Conservation (phyloP, 352 stramenopile species). For the Sclerospora graminicola region DNA sequence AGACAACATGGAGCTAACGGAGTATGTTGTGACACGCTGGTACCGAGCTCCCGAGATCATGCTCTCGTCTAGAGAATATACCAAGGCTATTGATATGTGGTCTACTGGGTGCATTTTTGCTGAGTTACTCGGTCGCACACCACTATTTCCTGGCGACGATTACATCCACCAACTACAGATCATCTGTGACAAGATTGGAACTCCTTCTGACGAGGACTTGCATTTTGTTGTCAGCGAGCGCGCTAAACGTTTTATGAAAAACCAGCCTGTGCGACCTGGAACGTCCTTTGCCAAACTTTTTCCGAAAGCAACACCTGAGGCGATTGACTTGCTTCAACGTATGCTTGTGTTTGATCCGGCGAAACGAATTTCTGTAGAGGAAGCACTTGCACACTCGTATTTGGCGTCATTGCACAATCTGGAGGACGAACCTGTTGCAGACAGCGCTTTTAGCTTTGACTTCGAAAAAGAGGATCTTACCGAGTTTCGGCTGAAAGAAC, state of each 20-base stretch:
- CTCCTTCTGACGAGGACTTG: constrained; percentile 76
- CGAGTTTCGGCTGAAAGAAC: constrained; percentile 70
- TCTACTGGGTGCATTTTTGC: constrained; percentile 91
- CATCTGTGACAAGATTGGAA: constrained; percentile 89
- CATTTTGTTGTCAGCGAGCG: constrained; percentile 90
- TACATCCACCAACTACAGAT: constrained; percentile 99
- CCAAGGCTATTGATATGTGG: constrained; percentile 95
- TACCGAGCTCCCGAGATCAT: constrained; percentile 94
- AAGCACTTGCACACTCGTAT: constrained; percentile 88
- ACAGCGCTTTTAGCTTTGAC: constrained; percentile 76
- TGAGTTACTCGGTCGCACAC: constrained; percentile 85
- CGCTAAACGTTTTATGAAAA: constrained; percentile 80
- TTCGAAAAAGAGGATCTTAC: constrained; percentile 84
- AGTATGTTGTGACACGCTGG: constrained; percentile 92
- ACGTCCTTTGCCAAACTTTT: constrained; percentile 68
- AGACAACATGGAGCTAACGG: constrained; percentile 86
- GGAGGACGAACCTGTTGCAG: constrained; percentile 86
- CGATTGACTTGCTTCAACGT: constrained; percentile 75
- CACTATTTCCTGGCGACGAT: constrained; percentile 93
- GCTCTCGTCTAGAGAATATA: constrained; percentile 94
- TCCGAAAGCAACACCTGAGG: constrained; percentile 47
- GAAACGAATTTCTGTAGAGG: constrained; percentile 88
- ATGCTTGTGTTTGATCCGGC: constrained; percentile 84
- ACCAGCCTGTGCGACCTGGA: constrained; percentile 59
- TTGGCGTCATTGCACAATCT: constrained; percentile 87